A percentile compares a stretch with the other conserved stretches of the same genome.
Conservation (phyloP, 495 filamentous ascomycete species). For the Trichoderma orchidacearum region DNA sequence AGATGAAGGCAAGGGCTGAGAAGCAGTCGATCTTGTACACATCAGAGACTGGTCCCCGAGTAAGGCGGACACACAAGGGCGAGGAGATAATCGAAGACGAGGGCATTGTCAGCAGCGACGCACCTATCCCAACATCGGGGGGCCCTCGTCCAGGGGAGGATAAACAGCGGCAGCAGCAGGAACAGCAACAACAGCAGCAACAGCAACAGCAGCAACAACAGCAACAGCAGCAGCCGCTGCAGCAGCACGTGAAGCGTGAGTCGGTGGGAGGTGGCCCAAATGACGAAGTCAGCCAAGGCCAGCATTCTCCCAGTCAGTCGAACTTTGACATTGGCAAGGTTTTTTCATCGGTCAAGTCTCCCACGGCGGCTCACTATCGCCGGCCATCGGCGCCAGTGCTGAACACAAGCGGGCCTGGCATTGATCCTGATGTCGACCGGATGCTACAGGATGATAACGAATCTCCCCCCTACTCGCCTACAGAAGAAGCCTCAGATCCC, state of each 20-base stretch:
- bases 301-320: conserved; percentile 30
- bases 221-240: conserved; percentile 5
- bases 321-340: conserved; percentile 62
- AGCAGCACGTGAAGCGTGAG: neutral
- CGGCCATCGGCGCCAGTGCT: conserved; percentile 24
- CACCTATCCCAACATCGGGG: neutral
- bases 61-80: conserved; percentile 87
- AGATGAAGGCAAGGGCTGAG: conserved; percentile 56
- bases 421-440: conserved; percentile 82
- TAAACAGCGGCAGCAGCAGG: conserved; percentile 13
- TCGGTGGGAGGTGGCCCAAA: conserved; percentile 1
- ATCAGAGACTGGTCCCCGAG: conserved; percentile 61
- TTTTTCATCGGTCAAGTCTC: conserved; percentile 51
- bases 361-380: conserved; percentile 31
- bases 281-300: conserved; percentile 35
- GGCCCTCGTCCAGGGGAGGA: neutral
- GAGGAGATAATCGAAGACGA: conserved; percentile 78
- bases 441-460: conserved; percentile 74
- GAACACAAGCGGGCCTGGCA: conserved; percentile 34
- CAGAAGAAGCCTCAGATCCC: conserved; percentile 44
- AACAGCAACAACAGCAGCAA: conserved; percentile 9
- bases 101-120: conserved; percentile 8
- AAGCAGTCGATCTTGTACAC: conserved; percentile 77
- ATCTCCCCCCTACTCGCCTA: conserved; percentile 75
- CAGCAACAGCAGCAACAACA: conserved; percentile 2